Base-by-base conservation (phyloP, 768 basidiomycete genomes). In the Pholiota conissans region DNA sequence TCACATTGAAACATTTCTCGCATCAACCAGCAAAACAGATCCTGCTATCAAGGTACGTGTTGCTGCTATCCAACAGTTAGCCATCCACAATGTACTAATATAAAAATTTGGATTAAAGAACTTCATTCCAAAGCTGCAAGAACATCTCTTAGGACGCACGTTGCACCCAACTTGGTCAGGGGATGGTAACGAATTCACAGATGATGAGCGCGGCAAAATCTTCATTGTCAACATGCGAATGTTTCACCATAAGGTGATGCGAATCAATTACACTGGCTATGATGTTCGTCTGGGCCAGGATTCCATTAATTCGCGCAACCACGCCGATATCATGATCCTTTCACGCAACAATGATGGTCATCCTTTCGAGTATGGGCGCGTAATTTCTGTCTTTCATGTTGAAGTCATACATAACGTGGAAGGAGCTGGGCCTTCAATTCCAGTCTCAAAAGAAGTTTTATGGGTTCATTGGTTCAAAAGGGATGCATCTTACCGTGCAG, bases 221-320 rank as follows among this genome's bases (percentile, higher is more conserved):
- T 16, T 45, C 16, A n/a, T 42, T 30, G 20, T 35, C 20, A 49
- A 49, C 26, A 18, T 27, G 13, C 47, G 47, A 34, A 66, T 75
- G 22, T 78, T 61, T 51, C 55, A 26, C 4, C 69, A 74, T 52
- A 71, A 70, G 29, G 61, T 67, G 5, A 14, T 78, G 2, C 71
- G 69, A 0, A 52, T 80, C 52, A 64, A 79, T 60, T 79, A 75
- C 70, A 7, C 30, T 13, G 13, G 6, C 0, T 83, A 82, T 58
- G 75, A 83, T 57, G 49, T 78, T 13, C 70, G 73, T 1, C 70
- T 73, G 1, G 60, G 61, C 4, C 75, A 79, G 57, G 80, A 84
- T 52, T 60, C 65, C 0, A 63, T 82, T 52, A 79, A 80, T 46
- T 71, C 74, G 9, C 42, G 61, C 0, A 74, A 66, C 0, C 71